Evolutionary conservation across 768 basidiomycete species (phyloP).

Genomic region (Trametes punicea): DNA sequence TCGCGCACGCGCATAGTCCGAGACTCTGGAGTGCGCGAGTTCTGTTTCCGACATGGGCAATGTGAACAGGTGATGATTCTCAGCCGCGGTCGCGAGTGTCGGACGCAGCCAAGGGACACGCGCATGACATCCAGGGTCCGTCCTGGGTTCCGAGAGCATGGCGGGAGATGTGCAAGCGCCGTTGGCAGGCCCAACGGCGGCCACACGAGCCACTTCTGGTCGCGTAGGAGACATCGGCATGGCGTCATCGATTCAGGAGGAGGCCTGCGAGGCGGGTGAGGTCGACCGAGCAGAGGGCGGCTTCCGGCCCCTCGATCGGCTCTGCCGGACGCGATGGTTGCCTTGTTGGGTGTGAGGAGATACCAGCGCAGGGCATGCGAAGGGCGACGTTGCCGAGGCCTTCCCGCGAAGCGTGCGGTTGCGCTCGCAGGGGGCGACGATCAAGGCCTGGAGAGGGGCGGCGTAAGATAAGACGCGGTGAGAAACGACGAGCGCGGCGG

Average conservation of each 20-base stretch:
- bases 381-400: constrained; percentile 3
- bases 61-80: too few species aligned
- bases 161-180: neutral
- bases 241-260: neutral
- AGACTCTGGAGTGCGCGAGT: too few species aligned
- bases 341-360: neutral
- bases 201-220: neutral
- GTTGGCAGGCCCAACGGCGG: neutral
- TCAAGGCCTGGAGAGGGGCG: too few species aligned
- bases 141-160: neutral
- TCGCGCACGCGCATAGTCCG: neutral
- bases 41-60: too few species aligned
- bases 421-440: neutral
- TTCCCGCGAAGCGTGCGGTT: constrained; percentile 17
- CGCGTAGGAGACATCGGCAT: constrained; percentile 10
- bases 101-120: too few species aligned
- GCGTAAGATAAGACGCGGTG: constrained; percentile 1
- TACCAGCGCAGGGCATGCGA: neutral
- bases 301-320: too few species aligned
- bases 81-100: too few species aligned
- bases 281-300: too few species aligned
- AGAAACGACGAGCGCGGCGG: neutral
- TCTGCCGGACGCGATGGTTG: neutral
- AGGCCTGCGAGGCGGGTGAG: neutral
- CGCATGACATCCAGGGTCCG: neutral